Evolutionary conservation across 2,329 filamentous ascomycete genomes (phyloP).

Genomic region (Penicillium concentricum): DNA sequence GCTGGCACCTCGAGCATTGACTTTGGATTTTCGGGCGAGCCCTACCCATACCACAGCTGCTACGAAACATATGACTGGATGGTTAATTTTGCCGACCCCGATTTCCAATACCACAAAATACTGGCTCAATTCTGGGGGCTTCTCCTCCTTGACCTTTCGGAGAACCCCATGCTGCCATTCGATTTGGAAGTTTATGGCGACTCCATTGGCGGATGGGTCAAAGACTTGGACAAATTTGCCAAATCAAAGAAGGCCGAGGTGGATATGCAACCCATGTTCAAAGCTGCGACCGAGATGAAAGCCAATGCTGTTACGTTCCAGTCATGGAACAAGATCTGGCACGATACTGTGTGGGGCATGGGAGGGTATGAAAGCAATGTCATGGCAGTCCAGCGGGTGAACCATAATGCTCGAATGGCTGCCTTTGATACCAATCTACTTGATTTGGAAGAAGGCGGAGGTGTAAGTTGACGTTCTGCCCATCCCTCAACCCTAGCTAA

Average conservation of each 20-base stretch:
- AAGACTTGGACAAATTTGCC: slow-evolving; percentile 66
- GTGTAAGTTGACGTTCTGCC: slow-evolving; percentile 59
- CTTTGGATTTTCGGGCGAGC: slow-evolving; percentile 69
- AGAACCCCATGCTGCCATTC: slow-evolving; percentile 78
- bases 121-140: slow-evolving; percentile 78
- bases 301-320: slow-evolving; percentile 65
- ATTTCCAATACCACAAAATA: slow-evolving; percentile 74
- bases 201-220: slow-evolving; percentile 63
- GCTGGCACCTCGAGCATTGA: slow-evolving; percentile 86
- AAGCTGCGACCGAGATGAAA: slow-evolving; percentile 63
- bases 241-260: slow-evolving; percentile 54
- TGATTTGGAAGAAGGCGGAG: slow-evolving; percentile 69
- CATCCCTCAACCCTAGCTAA: slow-evolving; percentile 5
- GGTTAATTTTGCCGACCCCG: slow-evolving; percentile 73
- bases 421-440: slow-evolving; percentile 80
- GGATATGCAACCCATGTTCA: slow-evolving; percentile 59
- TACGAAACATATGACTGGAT: slow-evolving; percentile 92
- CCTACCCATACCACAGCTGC: slow-evolving; percentile 74
- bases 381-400: slow-evolving; percentile 65
- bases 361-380: slow-evolving; percentile 74
- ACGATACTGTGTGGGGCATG: slow-evolving; percentile 65
- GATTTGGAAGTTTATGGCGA: slow-evolving; percentile 73
- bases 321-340: slow-evolving; percentile 76
- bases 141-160: slow-evolving; percentile 79
- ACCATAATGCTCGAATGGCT: slow-evolving; percentile 76